Evolutionary conservation across 2,329 filamentous ascomycete species (phyloP), one percentile per base, ranked within the genome.

Genomic region (Zasmidium angulare): DNA sequence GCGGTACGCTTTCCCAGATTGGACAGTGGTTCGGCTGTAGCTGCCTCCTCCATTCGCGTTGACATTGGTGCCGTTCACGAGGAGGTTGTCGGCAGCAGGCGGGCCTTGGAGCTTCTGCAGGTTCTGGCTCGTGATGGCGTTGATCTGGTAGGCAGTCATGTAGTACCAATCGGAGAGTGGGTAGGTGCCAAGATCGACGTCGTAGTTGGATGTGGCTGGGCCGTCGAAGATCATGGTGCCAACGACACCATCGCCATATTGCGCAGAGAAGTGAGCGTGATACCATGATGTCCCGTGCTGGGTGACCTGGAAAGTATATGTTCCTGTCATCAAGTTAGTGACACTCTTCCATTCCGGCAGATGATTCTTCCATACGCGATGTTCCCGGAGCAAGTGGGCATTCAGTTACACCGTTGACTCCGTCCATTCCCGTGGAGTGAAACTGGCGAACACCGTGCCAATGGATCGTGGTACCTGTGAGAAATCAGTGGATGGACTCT

Each of bases 201-300:
- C 85, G 64, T 87, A 87, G 63, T 84, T 78, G 12, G 78, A 75
- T 2, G 81, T 80, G 0, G 79, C 77, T 0, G 85, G 85, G 0
- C 85, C 85, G 58, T 86, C 79, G 65, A 88, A 84, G 23, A 87
- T 72, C 26, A 89, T 82, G 3, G 78, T 79, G 0, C 86, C 86
- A 24, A 83, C 77, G 0, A 87, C 72, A 1, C 86, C 86, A 52
- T 86, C 77, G 7, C 80, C 75, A 64, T 84, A 81, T 66, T 82
- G 79, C 14, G 74, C 71, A 1, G 75, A 75, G 63, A 82, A 83
- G 67, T 87, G 85, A 1, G 80, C 82, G 69, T 88, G 85, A 55
- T 87, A 87, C 68, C 68, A 69, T 2, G 62, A 61, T n/a, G 76
- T 77, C 19, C 76, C 76, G 47, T 75, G 78, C 57, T 78, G 76